Conservation (phyloP, 805 yeast genomes). For the Danielia oregonensis region DNA sequence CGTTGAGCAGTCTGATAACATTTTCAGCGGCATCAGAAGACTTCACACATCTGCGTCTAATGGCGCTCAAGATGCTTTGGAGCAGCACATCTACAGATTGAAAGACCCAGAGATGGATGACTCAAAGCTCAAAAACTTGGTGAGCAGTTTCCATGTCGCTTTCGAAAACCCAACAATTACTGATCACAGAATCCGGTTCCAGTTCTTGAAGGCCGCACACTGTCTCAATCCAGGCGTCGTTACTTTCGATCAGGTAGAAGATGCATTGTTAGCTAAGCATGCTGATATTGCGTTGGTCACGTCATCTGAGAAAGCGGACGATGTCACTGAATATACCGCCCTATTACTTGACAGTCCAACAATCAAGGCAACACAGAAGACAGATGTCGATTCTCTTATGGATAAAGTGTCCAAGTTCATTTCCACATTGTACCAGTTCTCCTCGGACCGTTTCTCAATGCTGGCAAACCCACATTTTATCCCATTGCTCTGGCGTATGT, state of each 20-base stretch:
- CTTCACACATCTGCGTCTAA: slow-evolving; percentile 33
- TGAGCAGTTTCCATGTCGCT: slow-evolving; percentile 3
- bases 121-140: slow-evolving; percentile 2
- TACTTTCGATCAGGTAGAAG: slow-evolving; percentile 21
- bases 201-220: slow-evolving; percentile 27
- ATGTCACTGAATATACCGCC: slow-evolving; percentile 28
- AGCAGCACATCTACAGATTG: slow-evolving; percentile 3
- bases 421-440: slow-evolving; percentile 22
- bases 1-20: slow-evolving; percentile 18
- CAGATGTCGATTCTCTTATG: slow-evolving; percentile 17
- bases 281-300: slow-evolving; percentile 12
- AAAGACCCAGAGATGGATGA: slow-evolving; percentile 2
- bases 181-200: slow-evolving; percentile 19
- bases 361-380: slow-evolving; percentile 6
- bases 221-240: slow-evolving; percentile 21
- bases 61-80: background rate
- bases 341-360: slow-evolving; percentile 34
- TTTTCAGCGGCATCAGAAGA: slow-evolving; percentile 21
- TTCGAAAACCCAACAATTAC: slow-evolving; percentile 6
- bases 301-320: slow-evolving; percentile 20
- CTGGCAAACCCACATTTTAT: slow-evolving; percentile 24
- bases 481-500: slow-evolving; percentile 34
- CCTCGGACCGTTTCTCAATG: slow-evolving; percentile 21
- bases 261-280: slow-evolving; percentile 27
- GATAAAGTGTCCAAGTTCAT: slow-evolving; percentile 28